A percentile compares a stretch with the other conserved stretches of the same genome.
phyloP scores from a whole-genome alignment of 129 eudicot species.

The Flaveria bidentis region DNA sequence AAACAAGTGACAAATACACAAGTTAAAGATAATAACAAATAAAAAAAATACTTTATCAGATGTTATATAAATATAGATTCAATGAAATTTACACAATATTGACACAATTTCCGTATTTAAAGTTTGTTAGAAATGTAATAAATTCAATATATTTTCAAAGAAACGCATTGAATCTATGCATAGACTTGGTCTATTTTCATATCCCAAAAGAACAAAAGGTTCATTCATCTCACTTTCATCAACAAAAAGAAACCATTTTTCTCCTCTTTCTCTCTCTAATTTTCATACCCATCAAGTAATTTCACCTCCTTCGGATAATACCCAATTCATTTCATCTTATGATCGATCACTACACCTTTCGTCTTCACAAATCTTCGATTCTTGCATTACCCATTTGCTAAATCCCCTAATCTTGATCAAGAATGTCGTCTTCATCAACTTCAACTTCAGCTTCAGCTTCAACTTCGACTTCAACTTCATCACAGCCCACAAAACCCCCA shows the following conservation, averaged over 20 bases:
- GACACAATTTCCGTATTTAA: too few species aligned
- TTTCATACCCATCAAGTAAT: constrained; percentile 4
- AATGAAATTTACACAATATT: too few species aligned
- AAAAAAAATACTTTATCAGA: too few species aligned
- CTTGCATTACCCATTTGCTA: constrained; percentile 34
- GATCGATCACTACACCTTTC: constrained; percentile 1
- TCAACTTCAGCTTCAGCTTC: constrained; percentile 34
- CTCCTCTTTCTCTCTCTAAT: neutral
- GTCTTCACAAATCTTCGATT: constrained; percentile 17
- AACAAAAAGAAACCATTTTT: neutral
- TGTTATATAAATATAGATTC: too few species aligned
- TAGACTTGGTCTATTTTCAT: constrained; percentile 39
- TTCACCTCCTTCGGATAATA: too few species aligned
- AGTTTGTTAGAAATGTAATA: too few species aligned
- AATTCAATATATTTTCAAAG: neutral
- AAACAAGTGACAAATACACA: too few species aligned
- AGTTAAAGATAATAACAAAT: too few species aligned
- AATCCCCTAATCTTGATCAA: constrained; percentile 13
- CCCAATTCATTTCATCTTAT: too few species aligned
- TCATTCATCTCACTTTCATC: constrained; percentile 36
- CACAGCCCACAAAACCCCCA: constrained; percentile 44
- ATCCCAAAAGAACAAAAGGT: constrained; percentile 16
- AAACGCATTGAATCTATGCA: constrained; percentile 26
- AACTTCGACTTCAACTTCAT: constrained; percentile 20
- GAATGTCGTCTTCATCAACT: constrained; percentile 28